These are phyloP conservation scores for Centella asiatica DNA, from an alignment of 129 eudicot species.

Conservation along the genomic window DNA sequence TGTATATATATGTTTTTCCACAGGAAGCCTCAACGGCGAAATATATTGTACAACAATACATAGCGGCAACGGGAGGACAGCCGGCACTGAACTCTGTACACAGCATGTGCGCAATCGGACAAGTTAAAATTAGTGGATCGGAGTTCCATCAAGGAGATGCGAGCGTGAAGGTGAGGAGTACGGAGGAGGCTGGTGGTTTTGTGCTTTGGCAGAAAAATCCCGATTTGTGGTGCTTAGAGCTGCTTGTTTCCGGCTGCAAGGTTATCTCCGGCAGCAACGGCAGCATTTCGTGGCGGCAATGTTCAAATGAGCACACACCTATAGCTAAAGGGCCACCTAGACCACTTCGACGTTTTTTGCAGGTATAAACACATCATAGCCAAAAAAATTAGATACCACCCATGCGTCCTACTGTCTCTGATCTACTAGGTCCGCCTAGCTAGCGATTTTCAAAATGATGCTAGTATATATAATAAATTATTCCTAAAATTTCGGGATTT, in stretches of 20 bases:
- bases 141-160: constrained; percentile 84
- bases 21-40: constrained; percentile 98
- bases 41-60: constrained; percentile 85
- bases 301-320: constrained; percentile 75
- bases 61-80: constrained; percentile 93
- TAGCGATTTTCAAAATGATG: too few species aligned
- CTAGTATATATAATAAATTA: neutral
- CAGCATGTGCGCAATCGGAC: constrained; percentile 89
- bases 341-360: constrained; percentile 87
- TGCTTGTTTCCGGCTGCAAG: constrained; percentile 79
- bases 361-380: constrained; percentile 32
- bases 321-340: constrained; percentile 76
- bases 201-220: constrained; percentile 94
- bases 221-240: constrained; percentile 67
- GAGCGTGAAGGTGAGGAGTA: constrained; percentile 39
- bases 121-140: constrained; percentile 64
- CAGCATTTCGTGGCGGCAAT: constrained; percentile 73
- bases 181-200: constrained; percentile 73
- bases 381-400: too few species aligned
- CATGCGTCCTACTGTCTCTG: too few species aligned
- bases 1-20: neutral
- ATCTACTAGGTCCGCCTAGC: too few species aligned
- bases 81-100: constrained; percentile 57
- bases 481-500: neutral
- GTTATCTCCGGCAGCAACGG: constrained; percentile 91